Base-by-base conservation (phyloP, 2,329 filamentous ascomycete species). In the Trichoderma pleuroti region DNA sequence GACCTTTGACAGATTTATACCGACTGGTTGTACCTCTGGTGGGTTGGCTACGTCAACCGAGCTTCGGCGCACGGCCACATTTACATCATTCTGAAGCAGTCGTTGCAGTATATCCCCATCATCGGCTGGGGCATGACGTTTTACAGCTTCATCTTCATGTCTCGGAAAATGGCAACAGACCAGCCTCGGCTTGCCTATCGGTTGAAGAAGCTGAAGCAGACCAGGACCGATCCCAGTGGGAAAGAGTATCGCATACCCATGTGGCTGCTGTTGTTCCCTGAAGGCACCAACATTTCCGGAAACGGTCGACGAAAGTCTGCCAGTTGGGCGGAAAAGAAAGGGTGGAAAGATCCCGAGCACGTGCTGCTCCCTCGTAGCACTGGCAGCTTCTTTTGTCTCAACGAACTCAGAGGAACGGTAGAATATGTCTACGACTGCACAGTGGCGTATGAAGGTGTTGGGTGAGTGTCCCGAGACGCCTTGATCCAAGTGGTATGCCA, bases 371-470 rank as follows among this genome's bases (percentile, higher is more conserved):
- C 93, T 1, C 86, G 93, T 66, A 94, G 92, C 78, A 96, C 93
- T 0, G 93, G 93, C 62, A 87, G 92, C 73, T 91, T 88, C 74
- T 97, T 94, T 77, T 94, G 92, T 75, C 81, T 97, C 56, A 90
- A 90, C 72, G 90, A 97, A 79, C 83, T 97, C 16, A 88, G 88
- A 75, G 88, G 86, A 10, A 91, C 90, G 0, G 89, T 94, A 0
- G 92, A 96, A 12, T 97, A 93, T 82, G 84, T 97, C 1, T 97
- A 97, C 76, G 93, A 97, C 81, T 98, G 94, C 80, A 98, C 96
- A 0, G 91, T 99, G 70, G 94, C 93, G 5, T 99, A 99, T 78
- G 95, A 98, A 81, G 95, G 96, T 16, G 88, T 97, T 56, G 92
- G 93, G 91, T 95, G 87, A 86, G 93, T 91, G 65, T 28, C 10